Conservation (phyloP, 306 rosid genomes). For the Cyamopsis tetragonoloba region DNA sequence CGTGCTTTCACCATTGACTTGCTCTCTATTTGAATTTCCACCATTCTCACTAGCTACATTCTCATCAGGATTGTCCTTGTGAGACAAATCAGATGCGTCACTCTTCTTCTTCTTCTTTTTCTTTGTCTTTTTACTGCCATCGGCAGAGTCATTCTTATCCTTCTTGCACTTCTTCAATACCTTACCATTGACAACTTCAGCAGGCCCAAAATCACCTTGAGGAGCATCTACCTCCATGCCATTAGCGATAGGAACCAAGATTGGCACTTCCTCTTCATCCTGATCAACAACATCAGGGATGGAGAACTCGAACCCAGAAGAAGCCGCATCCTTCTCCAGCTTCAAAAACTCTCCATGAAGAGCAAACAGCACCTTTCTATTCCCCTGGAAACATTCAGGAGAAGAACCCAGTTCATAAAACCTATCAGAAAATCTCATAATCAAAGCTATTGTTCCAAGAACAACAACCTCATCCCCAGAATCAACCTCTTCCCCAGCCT, state of each 20-base stretch:
- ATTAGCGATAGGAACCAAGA: conserved; percentile 47
- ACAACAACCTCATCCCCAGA: conserved; percentile 35
- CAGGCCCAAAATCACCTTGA: neutral
- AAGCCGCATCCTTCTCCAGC: conserved; percentile 67
- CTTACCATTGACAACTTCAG: conserved; percentile 36
- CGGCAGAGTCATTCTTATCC: conserved; percentile 20
- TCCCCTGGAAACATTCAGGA: conserved; percentile 72
- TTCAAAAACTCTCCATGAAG: conserved; percentile 63
- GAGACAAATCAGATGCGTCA: conserved; percentile 14
- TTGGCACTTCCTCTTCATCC: conserved; percentile 57
- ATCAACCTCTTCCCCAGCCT: conserved; percentile 49
- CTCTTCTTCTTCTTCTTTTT: conserved; percentile 35
- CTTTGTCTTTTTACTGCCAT: conserved; percentile 27
- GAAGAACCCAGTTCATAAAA: conserved; percentile 78
- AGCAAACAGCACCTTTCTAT: conserved; percentile 64
- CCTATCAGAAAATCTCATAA: conserved; percentile 51
- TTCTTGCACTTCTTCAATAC: conserved; percentile 50
- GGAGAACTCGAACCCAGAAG: conserved; percentile 48
- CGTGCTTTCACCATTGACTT: conserved; percentile 12
- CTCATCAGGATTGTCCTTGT: conserved; percentile 9
- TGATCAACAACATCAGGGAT: conserved; percentile 40
- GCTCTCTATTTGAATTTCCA: conserved; percentile 25
- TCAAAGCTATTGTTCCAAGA: conserved; percentile 52
- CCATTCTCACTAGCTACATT: conserved; percentile 30
- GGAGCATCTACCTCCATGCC: conserved; percentile 30